Base-by-base conservation (phyloP, 2,329 filamentous ascomycete genomes). In the Didymella glomerata region DNA sequence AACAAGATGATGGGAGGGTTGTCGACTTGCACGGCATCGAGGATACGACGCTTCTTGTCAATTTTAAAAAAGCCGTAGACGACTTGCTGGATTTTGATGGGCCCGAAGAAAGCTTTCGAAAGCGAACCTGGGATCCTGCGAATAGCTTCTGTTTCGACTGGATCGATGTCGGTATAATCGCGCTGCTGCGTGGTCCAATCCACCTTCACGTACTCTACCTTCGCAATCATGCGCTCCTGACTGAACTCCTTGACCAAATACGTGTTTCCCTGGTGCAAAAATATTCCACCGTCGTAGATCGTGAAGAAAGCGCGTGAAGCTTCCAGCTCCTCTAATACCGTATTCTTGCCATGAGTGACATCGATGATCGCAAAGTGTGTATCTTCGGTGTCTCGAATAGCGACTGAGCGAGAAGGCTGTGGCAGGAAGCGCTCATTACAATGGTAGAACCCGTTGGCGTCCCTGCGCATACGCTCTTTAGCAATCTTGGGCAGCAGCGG, bases 61-160 rank as follows among this genome's bases (percentile, higher is more conserved):
- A 97, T 82, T 75, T 98, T 98, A 84, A 97, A 98, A 81, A 95
- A 99, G 2, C 95, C 95, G 75, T 96, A 98, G 2, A 99, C 93
- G 28, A 91, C 89, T 66, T 94, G 90, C 64, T 90, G 87, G 70
- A 98, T 93, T 68, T 90, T 89, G 73, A 99, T 94, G 0, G 86
- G 82, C 34, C 95, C 95, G 73, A 92, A 93, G 78, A 92, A 98
- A 1, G 93, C 94, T 61, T 87, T 85, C 0, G 85, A 90, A 3
- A 82, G 77, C 0, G 87, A 89, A 66, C 78, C 75, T 0, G 83
- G 81, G 36, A 97, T 91, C 18, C 83, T 85, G 8, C 92, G 88
- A 63, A 96, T 93, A 2, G 90, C 89, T 79, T 98, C 92, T 0
- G 92, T 97, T 77, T 97, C 93, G 28, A 96, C 85, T 0, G 95